Evolutionary conservation across 768 basidiomycete species (phyloP), one percentile per base, ranked within the genome.

Genomic region (Phlebiopsis flavidoalba): DNA sequence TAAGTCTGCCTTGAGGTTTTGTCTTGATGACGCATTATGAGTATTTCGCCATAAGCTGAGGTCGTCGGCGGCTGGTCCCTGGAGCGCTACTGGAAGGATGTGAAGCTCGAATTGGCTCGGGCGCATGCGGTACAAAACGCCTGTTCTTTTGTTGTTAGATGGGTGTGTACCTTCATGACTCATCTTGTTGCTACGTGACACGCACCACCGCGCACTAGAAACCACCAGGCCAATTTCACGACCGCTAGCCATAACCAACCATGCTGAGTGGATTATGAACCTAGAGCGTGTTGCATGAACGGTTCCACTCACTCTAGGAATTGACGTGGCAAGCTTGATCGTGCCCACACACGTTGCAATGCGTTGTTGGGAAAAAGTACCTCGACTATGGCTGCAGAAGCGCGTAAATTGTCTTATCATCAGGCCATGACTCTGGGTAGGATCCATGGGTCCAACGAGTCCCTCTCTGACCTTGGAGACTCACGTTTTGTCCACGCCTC

Each of bases 101-200:
- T 98, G 95, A 97, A 97, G 75, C 83, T 98, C 57, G 95, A 98
- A 72, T 82, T 98, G 45, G 94, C 93, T 8, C 80, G 95, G 65
- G 96, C 95, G n/a, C 12, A 98, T 98, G 94, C 78, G 98, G 54
- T 95, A 96, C 78, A 94, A n/a, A n/a, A 95, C 67, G 95, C 91
- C n/a, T 11, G 90, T 92, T 74, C 77, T 92, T 37, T 79, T 92
- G 12, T 77, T 92, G 52, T 82, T 92, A n/a, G 90, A 95, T 68
- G 94, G 82, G 88, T 89, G 26, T 52, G 63, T 62, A 43, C 33
- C 33, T 59, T 36, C 35, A 26, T 26, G 17, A 53, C 47, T n/a
- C 36, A 53, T 17, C 55, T 40, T 17, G 37, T 50, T 59, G n/a
- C n/a, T 43, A 43, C 10, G 49, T n/a, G n/a, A n/a, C n/a, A n/a